Conservation (phyloP, 805 yeast genomes). For the Myxozyma mucilagina region DNA sequence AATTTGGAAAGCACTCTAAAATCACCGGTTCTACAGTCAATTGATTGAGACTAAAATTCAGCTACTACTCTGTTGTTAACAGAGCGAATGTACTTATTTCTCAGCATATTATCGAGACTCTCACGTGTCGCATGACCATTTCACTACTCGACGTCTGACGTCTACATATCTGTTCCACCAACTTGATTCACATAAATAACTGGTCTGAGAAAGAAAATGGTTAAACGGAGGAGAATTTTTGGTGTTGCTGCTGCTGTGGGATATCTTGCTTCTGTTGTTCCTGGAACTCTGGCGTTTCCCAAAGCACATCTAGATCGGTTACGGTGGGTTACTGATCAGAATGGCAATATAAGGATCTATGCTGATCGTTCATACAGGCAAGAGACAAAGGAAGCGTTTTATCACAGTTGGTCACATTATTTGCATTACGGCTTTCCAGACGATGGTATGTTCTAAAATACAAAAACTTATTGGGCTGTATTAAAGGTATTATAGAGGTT, state of each 20-base stretch:
- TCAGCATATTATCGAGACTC: too few relatives aligned
- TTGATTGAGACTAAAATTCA: too few relatives aligned
- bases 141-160: too few relatives aligned
- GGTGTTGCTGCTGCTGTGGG: background rate
- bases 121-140: too few relatives aligned
- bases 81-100: too few relatives aligned
- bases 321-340: background rate
- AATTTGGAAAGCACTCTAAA: too few relatives aligned
- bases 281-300: conserved; percentile 16
- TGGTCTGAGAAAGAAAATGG: background rate
- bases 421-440: conserved; percentile 70
- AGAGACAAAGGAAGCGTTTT: conserved; percentile 49
- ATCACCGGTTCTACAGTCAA: too few relatives aligned
- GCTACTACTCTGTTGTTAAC: too few relatives aligned
- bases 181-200: too few relatives aligned
- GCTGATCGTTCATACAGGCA: conserved; percentile 15
- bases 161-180: too few relatives aligned
- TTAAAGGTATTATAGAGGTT: conserved; percentile 46
- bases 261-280: background rate
- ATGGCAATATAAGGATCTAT: background rate
- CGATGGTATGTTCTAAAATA: conserved; percentile 51
- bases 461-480: background rate
- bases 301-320: conserved; percentile 22
- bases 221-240: background rate
- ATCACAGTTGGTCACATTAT: conserved; percentile 75